These are phyloP conservation scores for Fulvia fulva DNA, from an alignment of 2,329 filamentous ascomycete genomes.

Conservation along the genomic window DNA sequence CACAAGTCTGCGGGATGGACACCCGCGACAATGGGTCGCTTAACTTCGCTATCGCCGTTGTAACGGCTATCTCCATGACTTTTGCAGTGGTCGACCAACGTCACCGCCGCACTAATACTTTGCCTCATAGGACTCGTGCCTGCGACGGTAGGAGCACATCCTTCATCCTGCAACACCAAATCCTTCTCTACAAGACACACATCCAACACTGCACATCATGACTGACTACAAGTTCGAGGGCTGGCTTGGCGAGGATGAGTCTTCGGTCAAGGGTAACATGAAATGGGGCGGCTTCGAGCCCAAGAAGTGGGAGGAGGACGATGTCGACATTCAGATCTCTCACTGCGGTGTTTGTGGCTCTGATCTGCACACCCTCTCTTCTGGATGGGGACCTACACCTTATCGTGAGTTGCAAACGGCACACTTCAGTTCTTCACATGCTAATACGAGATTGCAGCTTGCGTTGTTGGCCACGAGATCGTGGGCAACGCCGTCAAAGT, in stretches of 20 bases:
- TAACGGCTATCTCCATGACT: not conserved
- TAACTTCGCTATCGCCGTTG: not conserved
- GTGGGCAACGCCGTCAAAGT: conserved; percentile 32
- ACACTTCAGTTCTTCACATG: not conserved
- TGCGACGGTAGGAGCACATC: not conserved
- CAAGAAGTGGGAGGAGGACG: conserved; percentile 37
- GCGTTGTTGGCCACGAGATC: conserved; percentile 32
- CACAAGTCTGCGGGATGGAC: no score
- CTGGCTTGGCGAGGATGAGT: conserved; percentile 51
- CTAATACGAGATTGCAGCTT: conserved; percentile 7
- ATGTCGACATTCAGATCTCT: conserved; percentile 39
- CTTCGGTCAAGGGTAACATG: conserved; percentile 51
- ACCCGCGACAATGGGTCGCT: no score
- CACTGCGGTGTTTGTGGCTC: conserved; percentile 36
- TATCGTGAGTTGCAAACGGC: conserved; percentile 23
- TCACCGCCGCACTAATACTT: not conserved
- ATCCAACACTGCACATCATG: not conserved
- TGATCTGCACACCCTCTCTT: conserved; percentile 29
- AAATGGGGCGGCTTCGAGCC: conserved; percentile 8
- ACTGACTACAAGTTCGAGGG: conserved; percentile 52
- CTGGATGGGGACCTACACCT: conserved; percentile 42
- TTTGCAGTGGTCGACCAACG: not conserved
- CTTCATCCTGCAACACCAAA: not conserved
- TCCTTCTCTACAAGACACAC: not conserved
- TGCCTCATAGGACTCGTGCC: not conserved